Evolutionary conservation across 345 rosid genomes (phyloP).

Genomic region (Abelmoschus esculentus): DNA sequence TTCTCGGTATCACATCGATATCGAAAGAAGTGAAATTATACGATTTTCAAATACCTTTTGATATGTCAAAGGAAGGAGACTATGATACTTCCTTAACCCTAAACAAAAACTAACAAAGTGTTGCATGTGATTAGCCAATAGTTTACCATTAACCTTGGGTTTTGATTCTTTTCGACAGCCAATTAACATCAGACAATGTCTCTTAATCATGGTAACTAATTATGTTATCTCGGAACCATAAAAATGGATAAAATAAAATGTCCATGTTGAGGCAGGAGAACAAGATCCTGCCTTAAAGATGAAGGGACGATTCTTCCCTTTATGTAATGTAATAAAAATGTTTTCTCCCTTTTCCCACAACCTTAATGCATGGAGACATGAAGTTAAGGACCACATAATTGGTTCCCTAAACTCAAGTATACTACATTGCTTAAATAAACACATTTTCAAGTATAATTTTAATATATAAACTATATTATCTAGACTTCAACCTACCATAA

Average conservation of each 20-base stretch:
- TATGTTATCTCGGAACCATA: not conserved
- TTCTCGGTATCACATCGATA: too few species aligned
- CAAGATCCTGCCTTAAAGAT: conserved; percentile 54
- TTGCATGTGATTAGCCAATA: conserved; percentile 21
- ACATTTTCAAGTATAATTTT: too few species aligned
- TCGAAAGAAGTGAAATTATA: too few species aligned
- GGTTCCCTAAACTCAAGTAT: too few species aligned
- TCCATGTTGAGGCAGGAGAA: conserved; percentile 25
- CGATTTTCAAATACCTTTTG: too few species aligned
- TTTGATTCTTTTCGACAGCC: conserved; percentile 15
- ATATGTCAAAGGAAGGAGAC: conserved; percentile 18
- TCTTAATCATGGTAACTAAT: conserved; percentile 12
- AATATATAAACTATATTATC: too few species aligned
- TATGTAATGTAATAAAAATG: conserved; percentile 34
- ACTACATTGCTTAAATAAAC: too few species aligned
- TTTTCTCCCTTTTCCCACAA: not conserved
- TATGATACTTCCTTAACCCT: conserved; percentile 8
- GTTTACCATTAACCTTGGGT: conserved; percentile 5
- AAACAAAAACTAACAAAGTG: not conserved
- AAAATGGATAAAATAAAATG: not conserved
- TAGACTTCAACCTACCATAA: too few species aligned
- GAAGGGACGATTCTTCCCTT: conserved; percentile 27
- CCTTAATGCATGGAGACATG: conserved; percentile 14
- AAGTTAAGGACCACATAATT: conserved; percentile 33
- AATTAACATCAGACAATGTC: conserved; percentile 20